Base-by-base conservation (phyloP, 345 rosid genomes). In the Alliaria petiolata region DNA sequence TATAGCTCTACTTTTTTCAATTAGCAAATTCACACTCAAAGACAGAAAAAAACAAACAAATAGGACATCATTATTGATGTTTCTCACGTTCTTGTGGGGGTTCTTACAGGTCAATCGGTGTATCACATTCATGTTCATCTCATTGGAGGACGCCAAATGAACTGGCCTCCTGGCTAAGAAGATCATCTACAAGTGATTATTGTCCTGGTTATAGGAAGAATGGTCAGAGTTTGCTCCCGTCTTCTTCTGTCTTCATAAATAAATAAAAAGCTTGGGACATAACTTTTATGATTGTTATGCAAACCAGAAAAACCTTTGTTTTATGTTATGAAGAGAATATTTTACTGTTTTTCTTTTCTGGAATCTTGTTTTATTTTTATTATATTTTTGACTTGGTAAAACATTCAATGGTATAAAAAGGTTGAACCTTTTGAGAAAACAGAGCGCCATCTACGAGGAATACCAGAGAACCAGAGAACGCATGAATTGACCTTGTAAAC, bases 121-220 rank as follows among this genome's bases (percentile, higher is more conserved):
- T 87, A 91, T 76, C 98, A 93, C 82, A 73, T 93, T 79, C 98
- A 91, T 54, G 78, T 91, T 55, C 98, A 93, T 75, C 88, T 93
- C 60, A 80, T 93, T 14, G 98, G 98, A 13, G 98, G 98, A 46
- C 91, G 97, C 36, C 99, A 91, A 73, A 89, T 93, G 99, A 86
- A 89, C 85, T 93, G 99, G 99, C 99, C 99, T 9, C 91, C 99
- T 13, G 99, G 99, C 78, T 93, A 86, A 74, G 22, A 57, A 86
- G 62, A 63, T 62, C 69, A 38, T 57, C 39, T 8, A 31, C 19
- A 17, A 17, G 36, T 39, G 25, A 58, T 49, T 49, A 15, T 46
- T 47, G 52, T 38, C 53, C 30, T 46, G 30, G n/a, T 68, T 17
- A 60, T 60, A 43, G 35, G 57, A 67, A 39, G 44, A 43, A 59